Evolutionary conservation across 163 green algal genomes (phyloP).

Genomic region (Picocystis sp.): DNA sequence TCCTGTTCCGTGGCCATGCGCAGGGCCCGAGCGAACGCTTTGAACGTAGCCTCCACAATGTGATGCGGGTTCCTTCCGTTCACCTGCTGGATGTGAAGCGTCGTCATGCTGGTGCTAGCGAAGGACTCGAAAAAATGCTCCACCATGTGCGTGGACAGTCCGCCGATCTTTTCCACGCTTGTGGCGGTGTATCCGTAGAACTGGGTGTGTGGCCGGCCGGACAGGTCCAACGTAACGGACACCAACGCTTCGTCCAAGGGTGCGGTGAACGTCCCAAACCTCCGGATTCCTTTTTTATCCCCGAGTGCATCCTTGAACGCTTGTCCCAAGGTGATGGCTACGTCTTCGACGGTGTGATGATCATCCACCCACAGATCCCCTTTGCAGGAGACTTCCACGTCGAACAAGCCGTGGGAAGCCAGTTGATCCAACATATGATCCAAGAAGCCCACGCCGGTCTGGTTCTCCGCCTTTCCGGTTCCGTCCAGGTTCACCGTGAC

Average conservation of each 20-base stretch:
- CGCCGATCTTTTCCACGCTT: constrained; percentile 61
- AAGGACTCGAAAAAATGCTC: constrained; percentile 95
- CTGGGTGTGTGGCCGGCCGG: constrained; percentile 62
- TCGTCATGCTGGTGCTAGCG: constrained; percentile 83
- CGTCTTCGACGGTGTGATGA: constrained; percentile 98
- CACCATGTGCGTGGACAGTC: constrained; percentile 81
- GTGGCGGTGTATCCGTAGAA: too few relatives aligned
- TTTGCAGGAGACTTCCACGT: constrained; percentile 26
- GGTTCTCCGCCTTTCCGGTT: constrained; percentile 51
- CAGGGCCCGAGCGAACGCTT: constrained; percentile 88
- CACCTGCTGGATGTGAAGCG: constrained; percentile 77
- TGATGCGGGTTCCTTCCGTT: constrained; percentile 84
- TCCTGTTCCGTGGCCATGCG: constrained; percentile 65
- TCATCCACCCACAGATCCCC: constrained; percentile 98
- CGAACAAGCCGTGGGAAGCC: constrained; percentile 81
- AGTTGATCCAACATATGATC: constrained; percentile 99
- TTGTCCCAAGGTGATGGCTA: constrained; percentile 53
- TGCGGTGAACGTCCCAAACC: constrained; percentile 89
- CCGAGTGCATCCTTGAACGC: constrained; percentile 37
- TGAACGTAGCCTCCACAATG: constrained; percentile 97
- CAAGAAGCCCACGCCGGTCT: constrained; percentile 81
- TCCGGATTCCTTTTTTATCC: constrained; percentile 77
- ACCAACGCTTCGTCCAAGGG: constrained; percentile 91
- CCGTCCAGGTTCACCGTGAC: constrained; percentile 85
- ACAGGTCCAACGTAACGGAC: constrained; percentile 91